Conservation (phyloP, 208 protist species). For the Lotmaria passim region DNA sequence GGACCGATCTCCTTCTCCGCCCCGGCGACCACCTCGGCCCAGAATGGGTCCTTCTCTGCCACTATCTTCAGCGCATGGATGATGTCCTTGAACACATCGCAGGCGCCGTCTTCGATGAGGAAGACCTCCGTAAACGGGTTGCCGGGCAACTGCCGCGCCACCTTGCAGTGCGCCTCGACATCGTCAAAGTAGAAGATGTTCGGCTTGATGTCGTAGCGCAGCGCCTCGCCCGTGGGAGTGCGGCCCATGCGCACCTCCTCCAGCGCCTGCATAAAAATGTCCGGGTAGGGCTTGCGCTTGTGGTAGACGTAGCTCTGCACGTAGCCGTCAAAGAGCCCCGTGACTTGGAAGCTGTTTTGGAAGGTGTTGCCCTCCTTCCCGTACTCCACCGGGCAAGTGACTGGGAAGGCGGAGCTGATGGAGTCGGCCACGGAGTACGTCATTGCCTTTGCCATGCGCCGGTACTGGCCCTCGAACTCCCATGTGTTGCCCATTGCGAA, state of each 20-base stretch:
- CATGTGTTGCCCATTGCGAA: constrained; percentile 79
- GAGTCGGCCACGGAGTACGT: constrained; percentile 40
- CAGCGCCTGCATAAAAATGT: constrained; percentile 75
- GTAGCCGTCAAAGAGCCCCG: constrained; percentile 77
- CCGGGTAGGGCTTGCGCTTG: constrained; percentile 83
- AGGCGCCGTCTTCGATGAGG: constrained; percentile 67
- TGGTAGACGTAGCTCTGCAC: constrained; percentile 74
- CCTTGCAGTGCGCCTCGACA: constrained; percentile 64
- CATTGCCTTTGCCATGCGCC: constrained; percentile 60
- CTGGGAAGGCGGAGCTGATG: constrained; percentile 51
- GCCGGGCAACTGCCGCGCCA: constrained; percentile 56
- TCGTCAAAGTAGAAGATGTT: constrained; percentile 86
- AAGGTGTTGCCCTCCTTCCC: constrained; percentile 24
- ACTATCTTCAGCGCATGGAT: constrained; percentile 58
- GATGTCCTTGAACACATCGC: constrained; percentile 75
- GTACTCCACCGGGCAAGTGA: constrained; percentile 69
- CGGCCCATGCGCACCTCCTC: constrained; percentile 53
- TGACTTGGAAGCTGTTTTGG: constrained; percentile 61
- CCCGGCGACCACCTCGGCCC: constrained; percentile 56
- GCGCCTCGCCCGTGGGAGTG: constrained; percentile 59
- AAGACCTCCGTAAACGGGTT: constrained; percentile 73
- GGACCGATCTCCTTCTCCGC: constrained; percentile 71
- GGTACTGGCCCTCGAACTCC: constrained; percentile 81
- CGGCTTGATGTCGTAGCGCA: constrained; percentile 69
- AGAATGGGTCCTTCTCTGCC: constrained; percentile 68